Conservation (phyloP, 1,284 basidiomycete species). For the Grifola frondosa region DNA sequence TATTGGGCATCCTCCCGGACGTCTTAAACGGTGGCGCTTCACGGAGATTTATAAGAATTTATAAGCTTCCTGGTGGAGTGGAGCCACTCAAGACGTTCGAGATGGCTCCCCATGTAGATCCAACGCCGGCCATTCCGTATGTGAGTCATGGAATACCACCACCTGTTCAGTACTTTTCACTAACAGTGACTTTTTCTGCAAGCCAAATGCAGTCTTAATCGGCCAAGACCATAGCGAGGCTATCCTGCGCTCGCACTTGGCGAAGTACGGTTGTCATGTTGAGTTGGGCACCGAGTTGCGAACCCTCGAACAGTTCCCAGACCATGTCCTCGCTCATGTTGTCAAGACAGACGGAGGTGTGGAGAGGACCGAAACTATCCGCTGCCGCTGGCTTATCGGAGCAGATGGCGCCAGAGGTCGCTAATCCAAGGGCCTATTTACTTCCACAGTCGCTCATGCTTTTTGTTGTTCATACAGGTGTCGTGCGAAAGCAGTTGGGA, state of each 20-base stretch:
- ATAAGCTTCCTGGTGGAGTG: constrained; percentile 20
- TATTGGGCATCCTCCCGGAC: constrained; percentile 19
- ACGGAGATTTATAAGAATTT: too few species aligned
- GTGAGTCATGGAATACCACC: constrained; percentile 9
- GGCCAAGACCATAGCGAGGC: constrained; percentile 30
- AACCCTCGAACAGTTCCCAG: constrained; percentile 27
- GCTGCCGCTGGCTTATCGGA: constrained; percentile 32
- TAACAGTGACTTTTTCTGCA: neutral
- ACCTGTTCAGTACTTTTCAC: neutral
- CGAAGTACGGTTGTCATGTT: constrained; percentile 24
- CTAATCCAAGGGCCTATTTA: too few species aligned
- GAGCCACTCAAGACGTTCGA: constrained; percentile 12
- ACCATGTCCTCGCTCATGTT: constrained; percentile 23
- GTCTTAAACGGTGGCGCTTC: too few species aligned
- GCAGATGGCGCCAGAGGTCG: constrained; percentile 40
- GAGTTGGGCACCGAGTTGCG: constrained; percentile 33
- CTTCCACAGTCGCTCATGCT: neutral
- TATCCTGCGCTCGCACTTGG: constrained; percentile 32
- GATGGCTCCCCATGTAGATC: constrained; percentile 3
- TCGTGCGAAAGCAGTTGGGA: constrained; percentile 28
- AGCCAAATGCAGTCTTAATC: constrained; percentile 13
- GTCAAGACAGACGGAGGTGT: constrained; percentile 4
- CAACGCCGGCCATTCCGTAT: constrained; percentile 23
- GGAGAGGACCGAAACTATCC: too few species aligned
- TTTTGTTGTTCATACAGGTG: constrained; percentile 17